Conservation (phyloP, 352 stramenopile genomes). For the Phytophthora hybrid region DNA sequence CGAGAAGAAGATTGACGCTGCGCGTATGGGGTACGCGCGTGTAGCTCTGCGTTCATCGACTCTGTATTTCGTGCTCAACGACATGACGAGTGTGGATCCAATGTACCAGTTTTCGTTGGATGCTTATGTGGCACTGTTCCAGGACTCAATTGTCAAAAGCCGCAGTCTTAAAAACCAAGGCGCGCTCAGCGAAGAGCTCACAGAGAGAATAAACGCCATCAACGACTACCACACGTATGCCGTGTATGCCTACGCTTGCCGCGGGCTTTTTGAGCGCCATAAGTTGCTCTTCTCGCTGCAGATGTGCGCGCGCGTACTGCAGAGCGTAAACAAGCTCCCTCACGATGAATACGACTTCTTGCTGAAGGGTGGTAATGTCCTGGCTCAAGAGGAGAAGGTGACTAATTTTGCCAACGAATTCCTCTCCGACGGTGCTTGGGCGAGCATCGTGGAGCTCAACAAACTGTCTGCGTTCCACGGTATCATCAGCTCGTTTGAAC, state of each 20-base stretch:
- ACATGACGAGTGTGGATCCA: conserved; percentile 95
- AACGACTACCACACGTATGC: conserved; percentile 97
- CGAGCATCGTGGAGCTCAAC: conserved; percentile 93
- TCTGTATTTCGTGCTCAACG: conserved; percentile 96
- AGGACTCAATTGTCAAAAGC: conserved; percentile 92
- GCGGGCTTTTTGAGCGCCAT: conserved; percentile 96
- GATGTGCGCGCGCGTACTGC: conserved; percentile 93
- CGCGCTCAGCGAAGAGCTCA: conserved; percentile 84
- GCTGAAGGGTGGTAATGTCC: conserved; percentile 87
- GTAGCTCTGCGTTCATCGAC: conserved; percentile 94
- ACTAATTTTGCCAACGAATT: conserved; percentile 91
- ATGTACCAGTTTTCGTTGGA: conserved; percentile 99
- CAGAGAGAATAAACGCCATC: conserved; percentile 92
- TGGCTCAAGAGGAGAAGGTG: conserved; percentile 71
- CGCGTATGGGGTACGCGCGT: conserved; percentile 93
- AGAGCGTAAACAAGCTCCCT: conserved; percentile 92
- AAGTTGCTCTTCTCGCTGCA: conserved; percentile 97
- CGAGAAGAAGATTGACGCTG: conserved; percentile 95
- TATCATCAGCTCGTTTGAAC: conserved; percentile 92
- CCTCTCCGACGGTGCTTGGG: conserved; percentile 86
- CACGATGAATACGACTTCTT: conserved; percentile 96
- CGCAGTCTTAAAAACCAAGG: conserved; percentile 84
- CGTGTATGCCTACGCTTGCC: conserved; percentile 96
- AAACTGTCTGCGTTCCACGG: conserved; percentile 91
- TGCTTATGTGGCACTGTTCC: conserved; percentile 95